Evolutionary conservation across 177 flowering plant genomes (phyloP).

Genomic region (Vitis hybrid): DNA sequence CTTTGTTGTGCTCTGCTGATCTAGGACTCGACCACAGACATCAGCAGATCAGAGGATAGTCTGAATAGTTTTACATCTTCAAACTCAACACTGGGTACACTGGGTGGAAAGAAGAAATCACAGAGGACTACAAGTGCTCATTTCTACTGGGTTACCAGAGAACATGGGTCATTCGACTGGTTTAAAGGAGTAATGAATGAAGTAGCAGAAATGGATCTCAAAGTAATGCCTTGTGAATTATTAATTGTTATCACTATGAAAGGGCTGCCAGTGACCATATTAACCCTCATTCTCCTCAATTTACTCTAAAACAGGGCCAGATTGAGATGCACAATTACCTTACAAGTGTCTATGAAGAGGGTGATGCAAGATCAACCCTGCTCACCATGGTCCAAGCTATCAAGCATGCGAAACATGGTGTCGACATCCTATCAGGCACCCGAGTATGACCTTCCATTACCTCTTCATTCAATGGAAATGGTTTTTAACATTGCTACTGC

Average conservation of each 20-base stretch:
- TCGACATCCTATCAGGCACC: constrained; percentile 94
- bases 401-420: constrained; percentile 96
- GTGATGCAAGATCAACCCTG: constrained; percentile 95
- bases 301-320: constrained; percentile 62
- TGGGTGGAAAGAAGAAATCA: constrained; percentile 50
- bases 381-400: constrained; percentile 97
- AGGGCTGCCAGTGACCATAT: not conserved
- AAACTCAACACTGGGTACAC: constrained; percentile 32
- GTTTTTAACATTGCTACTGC: not conserved
- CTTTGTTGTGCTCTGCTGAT: not conserved
- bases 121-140: constrained; percentile 71
- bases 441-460: constrained; percentile 43
- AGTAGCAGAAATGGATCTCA: constrained; percentile 90
- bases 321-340: constrained; percentile 97
- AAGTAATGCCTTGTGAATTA: constrained; percentile 35
- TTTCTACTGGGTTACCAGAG: constrained; percentile 98
- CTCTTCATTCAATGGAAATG: not conserved
- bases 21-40: constrained; percentile 74
- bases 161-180: constrained; percentile 94
- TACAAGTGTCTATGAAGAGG: constrained; percentile 96
- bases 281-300: not conserved
- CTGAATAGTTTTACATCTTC: constrained; percentile 60
- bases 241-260: not conserved
- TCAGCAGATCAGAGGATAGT: constrained; percentile 70
- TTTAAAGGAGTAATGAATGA: constrained; percentile 96